A percentile compares a stretch with the other conserved stretches of the same genome.
phyloP scores from a whole-genome alignment of 2,329 filamentous ascomycete species.

The Calonectria leucothoes region DNA sequence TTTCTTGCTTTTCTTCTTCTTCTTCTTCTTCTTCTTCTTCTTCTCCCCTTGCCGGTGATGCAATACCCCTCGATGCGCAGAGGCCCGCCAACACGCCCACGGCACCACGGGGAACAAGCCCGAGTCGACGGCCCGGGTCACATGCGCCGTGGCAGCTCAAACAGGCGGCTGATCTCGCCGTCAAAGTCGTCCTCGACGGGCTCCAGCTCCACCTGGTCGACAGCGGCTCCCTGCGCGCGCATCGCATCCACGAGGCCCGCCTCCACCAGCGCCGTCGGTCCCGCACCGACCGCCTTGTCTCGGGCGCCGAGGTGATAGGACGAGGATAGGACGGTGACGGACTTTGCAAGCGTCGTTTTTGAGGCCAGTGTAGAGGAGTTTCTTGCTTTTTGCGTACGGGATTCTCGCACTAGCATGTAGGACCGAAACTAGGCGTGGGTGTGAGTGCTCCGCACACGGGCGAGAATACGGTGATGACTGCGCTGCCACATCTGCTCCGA shows the following conservation, averaged over 20 bases:
- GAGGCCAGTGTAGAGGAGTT: background rate
- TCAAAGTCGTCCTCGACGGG: conserved; percentile 50
- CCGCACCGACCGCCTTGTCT: conserved; percentile 51
- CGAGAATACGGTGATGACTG: background rate
- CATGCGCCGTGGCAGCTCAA: conserved; percentile 53
- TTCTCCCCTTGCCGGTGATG: no score
- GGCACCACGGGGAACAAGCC: conserved; percentile 51
- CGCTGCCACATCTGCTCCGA: background rate
- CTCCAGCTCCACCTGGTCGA: conserved; percentile 39
- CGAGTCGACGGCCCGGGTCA: conserved; percentile 39
- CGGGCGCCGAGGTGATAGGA: conserved; percentile 54
- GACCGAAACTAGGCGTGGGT: background rate
- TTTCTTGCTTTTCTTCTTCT: no score
- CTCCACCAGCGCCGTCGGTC: conserved; percentile 47
- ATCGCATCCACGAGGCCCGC: conserved; percentile 44
- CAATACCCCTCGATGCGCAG: conserved; percentile 5
- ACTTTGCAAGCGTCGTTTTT: conserved; percentile 27
- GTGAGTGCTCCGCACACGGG: background rate
- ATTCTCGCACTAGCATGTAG: background rate
- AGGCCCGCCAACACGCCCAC: conserved; percentile 51
- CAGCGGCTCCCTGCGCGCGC: conserved; percentile 33
- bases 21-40: no score
- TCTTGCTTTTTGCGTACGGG: background rate
- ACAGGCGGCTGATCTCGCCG: conserved; percentile 53
- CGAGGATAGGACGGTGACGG: conserved; percentile 50